Base-by-base conservation (phyloP, 176 grass and related monocot genomes). In the Chloris gayana region DNA sequence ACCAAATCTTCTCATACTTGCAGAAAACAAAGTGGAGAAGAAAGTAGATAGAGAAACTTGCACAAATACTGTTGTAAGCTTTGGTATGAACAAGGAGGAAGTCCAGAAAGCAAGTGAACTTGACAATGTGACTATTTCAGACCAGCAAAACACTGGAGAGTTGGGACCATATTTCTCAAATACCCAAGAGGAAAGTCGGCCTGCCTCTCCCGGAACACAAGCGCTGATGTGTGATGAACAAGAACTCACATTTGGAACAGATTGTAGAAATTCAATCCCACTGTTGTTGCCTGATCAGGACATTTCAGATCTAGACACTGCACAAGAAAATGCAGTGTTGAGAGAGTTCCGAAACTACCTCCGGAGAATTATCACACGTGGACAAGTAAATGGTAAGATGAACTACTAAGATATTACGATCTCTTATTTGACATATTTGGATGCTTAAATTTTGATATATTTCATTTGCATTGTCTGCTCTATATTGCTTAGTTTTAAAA, bases 201-300 rank as follows among this genome's bases (percentile, higher is more conserved):
- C 88, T 68, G 78, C 89, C 34, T 94, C 91, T 83, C 91, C 91
- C 69, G 88, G 75, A 86, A 94, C 91, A 57, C 67, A 78, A 69
- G 91, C 91, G 0, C 71, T 94, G 32, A 70, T 94, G 83, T 94
- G 91, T 74, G 80, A 94, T 74, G 91, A 94, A 72, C 59, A 88
- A 74, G 88, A 82, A 54, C 76, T 81, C 39, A 64, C 81, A 61
- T 94, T 94, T 51, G 83, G 81, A 54, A 44, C 25, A 34, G 82
- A 80, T 70, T 75, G 80, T 56, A 80, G 32, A 57, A 80, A 33
- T 64, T 75, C 87, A 64, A 70, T 88, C 75, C 76, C 82, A 64
- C 34, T 33, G 22, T 41, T 53, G 75, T 56, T 88, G 44, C 76
- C 54, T 76, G 87, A 84, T 80, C 81, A 88, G 80, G 66, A 80